Base-by-base conservation (phyloP, 441 rosid genomes). In the Flueggea neowawraea region DNA sequence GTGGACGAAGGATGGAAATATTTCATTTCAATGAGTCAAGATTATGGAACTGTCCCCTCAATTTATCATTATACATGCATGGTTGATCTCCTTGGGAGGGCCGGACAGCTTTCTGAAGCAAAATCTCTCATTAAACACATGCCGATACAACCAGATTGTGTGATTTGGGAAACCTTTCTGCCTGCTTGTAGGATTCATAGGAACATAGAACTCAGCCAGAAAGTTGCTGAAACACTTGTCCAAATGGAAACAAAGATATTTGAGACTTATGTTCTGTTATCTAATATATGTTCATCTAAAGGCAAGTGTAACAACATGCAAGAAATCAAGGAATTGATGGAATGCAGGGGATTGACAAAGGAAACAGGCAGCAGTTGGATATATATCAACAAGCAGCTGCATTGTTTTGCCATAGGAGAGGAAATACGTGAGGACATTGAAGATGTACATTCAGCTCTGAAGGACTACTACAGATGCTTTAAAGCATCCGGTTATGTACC, bases 331-430 rank as follows among this genome's bases (percentile, higher is more conserved):
- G 65, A 66, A 57, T 77, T 81, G 84, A 89, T 89, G 94, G 75
- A 79, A 56, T 79, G 76, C 14, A 73, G 75, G 64, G 77, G 82
- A 48, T 79, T 91, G 53, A 85, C 64, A 79, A 89, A 91, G 77
- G 82, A 82, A 71, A 96, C 90, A 13, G 90, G 97, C 44, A 83
- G 83, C 75, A 88, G 97, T 74, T 83, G 85, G 58, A 74, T 91
- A 31, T 85, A 80, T 53, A 64, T 74, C 61, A 68, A 71, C 59
- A 89, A 89, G 53, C 81, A 59, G 72, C 80, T 84, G 69, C 89
- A 85, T 53, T 83, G 86, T 59, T 91, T 91, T 73, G 47, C 83
- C 50, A 90, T 75, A 15, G 90, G 94, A 17, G 94, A 91, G 28
- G 28, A 22, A 22, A 22, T 22, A 22, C 28, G 28, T 50, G 76